Evolutionary conservation across 192 early-diverging fungal genomes (phyloP).

Genomic region (Linnemannia hyalina): DNA sequence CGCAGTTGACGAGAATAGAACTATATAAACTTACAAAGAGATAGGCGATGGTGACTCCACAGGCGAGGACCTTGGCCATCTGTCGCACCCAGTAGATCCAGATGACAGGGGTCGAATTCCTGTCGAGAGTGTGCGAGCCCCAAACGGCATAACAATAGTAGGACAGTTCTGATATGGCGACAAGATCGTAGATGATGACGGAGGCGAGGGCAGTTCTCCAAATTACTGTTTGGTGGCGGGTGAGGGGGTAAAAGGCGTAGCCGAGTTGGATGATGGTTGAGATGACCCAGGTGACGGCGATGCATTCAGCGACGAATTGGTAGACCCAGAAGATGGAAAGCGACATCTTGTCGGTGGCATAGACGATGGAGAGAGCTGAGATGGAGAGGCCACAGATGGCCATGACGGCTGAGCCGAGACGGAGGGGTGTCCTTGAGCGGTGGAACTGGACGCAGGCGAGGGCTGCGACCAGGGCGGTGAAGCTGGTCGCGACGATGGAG

Average conservation of each 20-base stretch:
- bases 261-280: slow-evolving; percentile 54
- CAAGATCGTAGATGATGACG: slow-evolving; percentile 44
- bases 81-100: slow-evolving; percentile 54
- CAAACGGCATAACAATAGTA: slow-evolving; percentile 50
- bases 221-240: slow-evolving; percentile 48
- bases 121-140: slow-evolving; percentile 1
- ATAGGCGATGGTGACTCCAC: slow-evolving; percentile 43
- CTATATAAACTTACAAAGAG: slow-evolving; percentile 43
- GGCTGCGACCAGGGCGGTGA: slow-evolving; percentile 19
- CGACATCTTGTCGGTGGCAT: slow-evolving; percentile 20
- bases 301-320: slow-evolving; percentile 43
- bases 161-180: slow-evolving; percentile 38
- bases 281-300: slow-evolving; percentile 48
- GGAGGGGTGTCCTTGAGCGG: slow-evolving; percentile 44
- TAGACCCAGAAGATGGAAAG: slow-evolving; percentile 39
- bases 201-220: slow-evolving; percentile 50
- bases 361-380: slow-evolving; percentile 41
- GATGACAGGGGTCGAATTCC: slow-evolving; percentile 15
- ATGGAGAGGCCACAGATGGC: slow-evolving; percentile 47
- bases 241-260: slow-evolving; percentile 53
- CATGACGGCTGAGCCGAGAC: slow-evolving; percentile 47
- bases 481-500: slow-evolving; percentile 37
- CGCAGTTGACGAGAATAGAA: not conserved
- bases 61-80: slow-evolving; percentile 40
- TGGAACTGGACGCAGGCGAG: slow-evolving; percentile 45